Evolutionary conservation across 2,329 filamentous ascomycete genomes (phyloP), one percentile per base, ranked within the genome.

Genomic region (Kalmusia sp.): DNA sequence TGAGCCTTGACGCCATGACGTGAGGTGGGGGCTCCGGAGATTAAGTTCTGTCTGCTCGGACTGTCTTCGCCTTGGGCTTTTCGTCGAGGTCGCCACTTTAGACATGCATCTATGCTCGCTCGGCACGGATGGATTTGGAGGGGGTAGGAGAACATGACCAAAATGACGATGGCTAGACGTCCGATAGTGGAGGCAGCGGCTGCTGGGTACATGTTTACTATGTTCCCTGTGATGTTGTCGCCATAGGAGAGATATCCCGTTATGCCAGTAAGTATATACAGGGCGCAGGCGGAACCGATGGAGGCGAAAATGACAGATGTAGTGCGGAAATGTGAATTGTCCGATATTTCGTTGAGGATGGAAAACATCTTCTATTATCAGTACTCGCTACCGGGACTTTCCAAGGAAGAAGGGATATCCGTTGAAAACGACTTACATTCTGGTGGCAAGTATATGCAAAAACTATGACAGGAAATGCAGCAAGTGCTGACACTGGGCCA

Each of bases 381-480:
- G 58, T 59, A 43, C n/a, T 21, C 38, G 25, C 11, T 14, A 14
- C 9, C 15, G 15, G 14, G 24, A 7, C 19, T 4, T 28, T 11
- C 11, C 6, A 38, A 27, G 27, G 11, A 64, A 57, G 33, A 17
- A n/a, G n/a, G n/a, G n/a, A n/a, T n/a, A n/a, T n/a, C n/a, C n/a
- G n/a, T n/a, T n/a, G n/a, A n/a, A n/a, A n/a, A 40, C 22, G 5
- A 70, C 85, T 61, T 78, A 95, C 91, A 72, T 99, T 99, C 70
- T 99, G 95, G 75, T 99, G 95, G 73, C 95, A 99, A 1, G 95
- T 99, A 73, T 98, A 99, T n/a, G 93, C 95, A 80, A 99, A 99
- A 2, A 99, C 91, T 51, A 98, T 93, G 48, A 99, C 92, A 0
- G 95, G 95, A 59, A 99, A 86, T 58, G 90, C 93, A 63, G 91